A percentile compares a stretch with the other conserved stretches of the same genome.
Evolutionary conservation across 164 flowering plant genomes (phyloP).

Genomic region (Vitis amurensis): DNA sequence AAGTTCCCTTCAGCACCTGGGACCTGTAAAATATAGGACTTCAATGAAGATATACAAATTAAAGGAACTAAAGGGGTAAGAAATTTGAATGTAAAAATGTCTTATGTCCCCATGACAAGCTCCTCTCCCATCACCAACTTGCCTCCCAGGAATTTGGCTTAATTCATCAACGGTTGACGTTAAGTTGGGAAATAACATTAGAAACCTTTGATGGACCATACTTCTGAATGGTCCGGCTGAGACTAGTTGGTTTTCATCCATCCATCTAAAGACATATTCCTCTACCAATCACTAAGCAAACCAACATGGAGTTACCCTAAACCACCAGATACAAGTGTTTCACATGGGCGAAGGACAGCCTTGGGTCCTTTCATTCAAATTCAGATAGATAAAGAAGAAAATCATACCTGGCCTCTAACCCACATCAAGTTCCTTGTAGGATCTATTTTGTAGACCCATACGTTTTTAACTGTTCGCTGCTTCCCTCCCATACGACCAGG

Average conservation of each 20-base stretch:
- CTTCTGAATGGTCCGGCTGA: not conserved
- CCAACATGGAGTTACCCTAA: not conserved
- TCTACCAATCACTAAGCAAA: not conserved
- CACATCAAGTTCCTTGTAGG: slow-evolving; percentile 88
- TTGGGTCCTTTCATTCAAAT: not conserved
- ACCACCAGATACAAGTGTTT: not conserved
- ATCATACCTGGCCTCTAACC: slow-evolving; percentile 88
- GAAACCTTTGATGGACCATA: not conserved
- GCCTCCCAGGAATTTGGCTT: no score
- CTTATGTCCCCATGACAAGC: no score
- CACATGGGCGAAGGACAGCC: not conserved
- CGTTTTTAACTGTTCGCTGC: slow-evolving; percentile 82
- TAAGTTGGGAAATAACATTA: no score
- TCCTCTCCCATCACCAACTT: no score
- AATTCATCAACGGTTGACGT: no score
- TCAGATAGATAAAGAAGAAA: not conserved
- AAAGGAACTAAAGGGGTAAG: not conserved
- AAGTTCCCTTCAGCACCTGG: slow-evolving; percentile 95
- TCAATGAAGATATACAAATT: not conserved
- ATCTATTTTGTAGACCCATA: slow-evolving; percentile 90
- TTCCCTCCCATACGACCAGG: slow-evolving; percentile 93
- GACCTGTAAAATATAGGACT: slow-evolving; percentile 46
- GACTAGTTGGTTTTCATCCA: no score
- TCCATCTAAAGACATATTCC: no score
- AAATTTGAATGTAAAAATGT: no score